These are phyloP conservation scores for Trichoderma asperellum DNA, from an alignment of 2,329 filamentous ascomycete species.

Conservation along the genomic window DNA sequence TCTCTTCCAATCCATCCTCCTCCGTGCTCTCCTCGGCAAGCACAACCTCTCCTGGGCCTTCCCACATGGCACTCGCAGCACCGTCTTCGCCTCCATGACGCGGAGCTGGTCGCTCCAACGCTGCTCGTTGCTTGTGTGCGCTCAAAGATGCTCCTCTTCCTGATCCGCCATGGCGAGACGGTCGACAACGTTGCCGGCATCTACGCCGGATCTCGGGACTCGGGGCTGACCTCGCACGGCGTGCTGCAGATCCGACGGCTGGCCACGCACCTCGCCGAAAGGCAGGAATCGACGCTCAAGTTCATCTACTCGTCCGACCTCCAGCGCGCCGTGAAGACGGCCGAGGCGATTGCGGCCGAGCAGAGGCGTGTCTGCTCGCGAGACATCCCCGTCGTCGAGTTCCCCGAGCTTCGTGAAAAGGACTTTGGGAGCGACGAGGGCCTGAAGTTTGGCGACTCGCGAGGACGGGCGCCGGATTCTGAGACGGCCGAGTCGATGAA, in stretches of 20 bases:
- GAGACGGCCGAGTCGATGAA: slow-evolving; percentile 73
- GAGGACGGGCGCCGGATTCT: slow-evolving; percentile 51
- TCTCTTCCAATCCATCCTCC: background rate
- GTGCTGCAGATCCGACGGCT: slow-evolving; percentile 76
- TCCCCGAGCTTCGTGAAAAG: slow-evolving; percentile 66
- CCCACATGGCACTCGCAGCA: slow-evolving; percentile 26
- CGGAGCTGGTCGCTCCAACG: slow-evolving; percentile 25
- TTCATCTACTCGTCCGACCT: slow-evolving; percentile 79
- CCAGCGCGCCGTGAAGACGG: slow-evolving; percentile 73
- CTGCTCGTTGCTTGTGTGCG: slow-evolving; percentile 21
- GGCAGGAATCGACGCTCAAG: slow-evolving; percentile 47
- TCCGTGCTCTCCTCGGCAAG: background rate
- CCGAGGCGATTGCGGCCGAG: slow-evolving; percentile 64
- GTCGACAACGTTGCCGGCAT: slow-evolving; percentile 83
- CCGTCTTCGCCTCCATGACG: slow-evolving; percentile 30
- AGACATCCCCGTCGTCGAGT: slow-evolving; percentile 33
- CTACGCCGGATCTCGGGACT: slow-evolving; percentile 81
- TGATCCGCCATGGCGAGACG: slow-evolving; percentile 87
- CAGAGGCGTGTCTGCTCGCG: slow-evolving; percentile 44
- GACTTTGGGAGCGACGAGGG: slow-evolving; percentile 76
- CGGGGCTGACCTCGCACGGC: slow-evolving; percentile 79
- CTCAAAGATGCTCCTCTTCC: slow-evolving; percentile 57
- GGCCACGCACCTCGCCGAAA: slow-evolving; percentile 60
- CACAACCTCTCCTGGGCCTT: slow-evolving; percentile 5
- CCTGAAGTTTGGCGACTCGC: slow-evolving; percentile 54